Evolutionary conservation across 495 filamentous ascomycete species (phyloP), one percentile per base, ranked within the genome.

Genomic region (Penicillium cinerascens): DNA sequence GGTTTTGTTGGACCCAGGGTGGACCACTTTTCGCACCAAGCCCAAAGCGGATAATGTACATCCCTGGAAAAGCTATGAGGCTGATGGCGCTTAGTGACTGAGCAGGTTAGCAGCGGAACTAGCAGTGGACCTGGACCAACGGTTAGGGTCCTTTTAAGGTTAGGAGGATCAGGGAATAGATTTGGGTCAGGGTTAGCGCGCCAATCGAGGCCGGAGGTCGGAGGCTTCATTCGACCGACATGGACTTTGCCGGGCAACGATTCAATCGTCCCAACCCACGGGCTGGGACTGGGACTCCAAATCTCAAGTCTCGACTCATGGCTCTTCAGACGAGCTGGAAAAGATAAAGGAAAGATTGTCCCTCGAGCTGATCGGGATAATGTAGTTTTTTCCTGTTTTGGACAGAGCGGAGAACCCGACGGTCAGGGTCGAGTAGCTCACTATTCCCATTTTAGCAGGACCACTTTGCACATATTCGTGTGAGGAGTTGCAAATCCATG

Each of bases 1-100:
- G 15, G 44, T 25, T 18, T 18, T 13, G n/a, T n/a, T 13, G 47
- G 37, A 27, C 13, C 20, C 29, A n/a, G 47, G 47, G 18, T 23
- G 20, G 16, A 16, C 0, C 38, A 21, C 33, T 54, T 27, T 26
- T 40, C 11, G 20, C 40, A 6, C 51, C 49, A 54, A 54, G n/a
- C 51, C 38, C 8, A 8, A 18, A 43, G 39, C 13, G 51, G 51
- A 21, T 38, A 33, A 54, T 54, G 51, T 43, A 47, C 39, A 22
- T 23, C n/a, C 18, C 44, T 13, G 36, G 22, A 4, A 9, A 17
- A 50, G 36, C 27, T 21, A 42, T 54, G 45, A 48, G 51, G 45
- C 51, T 54, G 38, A 54, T 26, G 23, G 51, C 27, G 37, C 27
- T 48, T 33, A 49, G 33, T 8, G 10, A 10, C 2, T 36, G 2